phyloP scores from a whole-genome alignment of 352 stramenopile genomes.

The Hyphochytrium catenoides region DNA sequence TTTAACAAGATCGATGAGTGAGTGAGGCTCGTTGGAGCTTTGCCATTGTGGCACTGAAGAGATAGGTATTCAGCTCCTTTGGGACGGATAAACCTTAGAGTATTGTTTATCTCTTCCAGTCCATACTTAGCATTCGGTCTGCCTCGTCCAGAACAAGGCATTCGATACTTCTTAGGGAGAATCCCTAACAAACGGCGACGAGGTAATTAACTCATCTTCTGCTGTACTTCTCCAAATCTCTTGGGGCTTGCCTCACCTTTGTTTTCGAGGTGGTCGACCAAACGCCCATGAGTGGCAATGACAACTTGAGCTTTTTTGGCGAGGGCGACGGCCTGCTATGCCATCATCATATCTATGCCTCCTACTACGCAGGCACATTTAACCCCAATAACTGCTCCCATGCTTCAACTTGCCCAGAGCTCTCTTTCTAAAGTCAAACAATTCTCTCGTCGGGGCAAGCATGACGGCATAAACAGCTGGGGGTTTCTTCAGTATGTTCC shows the following conservation, averaged over 20 bases:
- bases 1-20: slow-evolving; percentile 85
- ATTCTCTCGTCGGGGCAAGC: slow-evolving; percentile 74
- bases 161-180: slow-evolving; percentile 67
- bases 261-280: slow-evolving; percentile 87
- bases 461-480: slow-evolving; percentile 69
- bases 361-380: slow-evolving; percentile 76
- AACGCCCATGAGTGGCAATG: slow-evolving; percentile 68
- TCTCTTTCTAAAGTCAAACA: slow-evolving; percentile 91
- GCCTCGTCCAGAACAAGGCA: slow-evolving; percentile 82
- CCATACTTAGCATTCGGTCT: slow-evolving; percentile 87
- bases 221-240: no score
- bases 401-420: slow-evolving; percentile 76
- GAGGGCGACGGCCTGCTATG: slow-evolving; percentile 88
- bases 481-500: slow-evolving; percentile 58
- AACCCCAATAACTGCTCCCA: slow-evolving; percentile 70
- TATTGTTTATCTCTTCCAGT: slow-evolving; percentile 97
- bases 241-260: no score
- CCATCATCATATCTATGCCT: slow-evolving; percentile 91
- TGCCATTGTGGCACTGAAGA: slow-evolving; percentile 96
- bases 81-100: slow-evolving; percentile 87
- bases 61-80: slow-evolving; percentile 77
- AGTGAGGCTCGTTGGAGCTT: slow-evolving; percentile 92
- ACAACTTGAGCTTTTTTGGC: slow-evolving; percentile 89
- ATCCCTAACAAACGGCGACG: no score
- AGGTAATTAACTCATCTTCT: no score